These are phyloP conservation scores for Trichophyton schoenleinii DNA, from an alignment of 2,329 filamentous ascomycete species.

Conservation along the genomic window DNA sequence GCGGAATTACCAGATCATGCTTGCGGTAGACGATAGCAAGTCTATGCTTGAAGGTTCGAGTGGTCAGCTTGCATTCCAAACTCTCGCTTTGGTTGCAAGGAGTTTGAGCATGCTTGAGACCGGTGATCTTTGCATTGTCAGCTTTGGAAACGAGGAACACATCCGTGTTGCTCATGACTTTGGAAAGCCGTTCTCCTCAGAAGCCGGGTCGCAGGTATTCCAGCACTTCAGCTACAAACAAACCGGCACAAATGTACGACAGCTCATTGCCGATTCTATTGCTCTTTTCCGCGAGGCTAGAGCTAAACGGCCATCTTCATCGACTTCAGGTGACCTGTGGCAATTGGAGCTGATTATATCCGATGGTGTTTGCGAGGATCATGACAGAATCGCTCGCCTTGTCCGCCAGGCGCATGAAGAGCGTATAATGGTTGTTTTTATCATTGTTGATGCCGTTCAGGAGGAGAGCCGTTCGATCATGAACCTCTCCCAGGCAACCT, in stretches of 20 bases:
- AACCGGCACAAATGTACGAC: conserved; percentile 70
- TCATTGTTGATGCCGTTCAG: conserved; percentile 67
- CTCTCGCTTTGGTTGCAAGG: conserved; percentile 78
- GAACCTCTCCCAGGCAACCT: conserved; percentile 77
- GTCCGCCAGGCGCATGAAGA: conserved; percentile 83
- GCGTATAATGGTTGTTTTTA: conserved; percentile 94
- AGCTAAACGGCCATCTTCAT: conserved; percentile 40
- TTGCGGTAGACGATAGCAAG: conserved; percentile 90
- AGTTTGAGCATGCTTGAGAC: conserved; percentile 85
- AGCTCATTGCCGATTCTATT: conserved; percentile 64
- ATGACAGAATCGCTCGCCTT: conserved; percentile 68
- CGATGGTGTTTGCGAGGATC: conserved; percentile 84
- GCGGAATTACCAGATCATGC: conserved; percentile 89
- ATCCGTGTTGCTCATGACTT: conserved; percentile 81
- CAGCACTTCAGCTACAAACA: conserved; percentile 77
- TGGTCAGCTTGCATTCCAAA: conserved; percentile 77
- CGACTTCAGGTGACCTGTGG: conserved; percentile 65
- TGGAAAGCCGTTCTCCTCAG: conserved; percentile 64
- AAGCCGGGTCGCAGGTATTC: conserved; percentile 72
- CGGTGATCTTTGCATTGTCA: conserved; percentile 80
- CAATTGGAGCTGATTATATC: conserved; percentile 88
- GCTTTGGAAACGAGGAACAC: conserved; percentile 61
- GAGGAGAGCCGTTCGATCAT: conserved; percentile 48
- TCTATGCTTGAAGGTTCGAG: conserved; percentile 78
- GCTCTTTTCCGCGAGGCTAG: conserved; percentile 69